Conservation (phyloP, 2,329 filamentous ascomycete genomes). For the Fusarium brevicatenulatum region DNA sequence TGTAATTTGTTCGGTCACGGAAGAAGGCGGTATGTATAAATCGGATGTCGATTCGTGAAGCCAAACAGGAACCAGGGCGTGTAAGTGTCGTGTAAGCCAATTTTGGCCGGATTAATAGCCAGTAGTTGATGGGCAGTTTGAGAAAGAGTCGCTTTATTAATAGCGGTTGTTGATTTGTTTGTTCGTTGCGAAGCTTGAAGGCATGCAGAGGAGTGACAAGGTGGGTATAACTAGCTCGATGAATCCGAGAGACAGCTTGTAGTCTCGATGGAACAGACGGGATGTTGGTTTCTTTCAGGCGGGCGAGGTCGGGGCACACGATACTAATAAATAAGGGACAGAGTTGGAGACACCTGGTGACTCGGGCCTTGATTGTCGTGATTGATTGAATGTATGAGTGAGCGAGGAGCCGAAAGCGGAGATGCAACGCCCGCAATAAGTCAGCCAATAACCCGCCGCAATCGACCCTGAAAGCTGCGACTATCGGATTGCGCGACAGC, state of each 20-base stretch:
- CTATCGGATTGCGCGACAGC: conserved; percentile 40
- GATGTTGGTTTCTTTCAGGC: conserved; percentile 2
- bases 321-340: conserved; percentile 38
- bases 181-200: conserved; percentile 12
- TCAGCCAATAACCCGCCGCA: conserved; percentile 38
- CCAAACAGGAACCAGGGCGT: conserved; percentile 6
- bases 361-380: conserved; percentile 40
- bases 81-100: conserved; percentile 40
- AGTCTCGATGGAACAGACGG: conserved; percentile 1
- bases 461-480: conserved; percentile 38
- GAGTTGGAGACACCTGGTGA: conserved; percentile 41
- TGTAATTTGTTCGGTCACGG: conserved; percentile 34
- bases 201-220: not conserved
- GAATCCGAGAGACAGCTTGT: not conserved
- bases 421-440: conserved; percentile 35
- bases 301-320: conserved; percentile 42
- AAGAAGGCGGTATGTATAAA: conserved; percentile 36
- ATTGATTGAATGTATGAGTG: conserved; percentile 36
- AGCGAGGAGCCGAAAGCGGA: conserved; percentile 46
- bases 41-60: conserved; percentile 31
- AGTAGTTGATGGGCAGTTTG: conserved; percentile 8
- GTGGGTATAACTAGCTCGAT: conserved; percentile 1
- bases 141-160: conserved; percentile 27
- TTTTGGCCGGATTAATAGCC: conserved; percentile 27
- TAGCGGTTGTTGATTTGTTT: conserved; percentile 18